These are phyloP conservation scores for Papilionanthe hybrid DNA, from an alignment of 116 monocot genomes.

Conservation along the genomic window DNA sequence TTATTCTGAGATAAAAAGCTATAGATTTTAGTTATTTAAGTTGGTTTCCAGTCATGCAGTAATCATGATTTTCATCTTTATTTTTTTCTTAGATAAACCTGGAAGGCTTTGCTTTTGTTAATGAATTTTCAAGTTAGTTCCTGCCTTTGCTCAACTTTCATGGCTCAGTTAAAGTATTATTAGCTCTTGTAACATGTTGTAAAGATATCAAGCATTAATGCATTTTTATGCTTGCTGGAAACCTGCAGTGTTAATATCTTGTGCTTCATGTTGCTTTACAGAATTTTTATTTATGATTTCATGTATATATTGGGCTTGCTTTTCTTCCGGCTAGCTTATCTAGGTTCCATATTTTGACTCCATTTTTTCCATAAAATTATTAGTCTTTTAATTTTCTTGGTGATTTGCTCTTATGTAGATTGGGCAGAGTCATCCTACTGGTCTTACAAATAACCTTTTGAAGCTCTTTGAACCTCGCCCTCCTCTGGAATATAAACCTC, in stretches of 20 bases:
- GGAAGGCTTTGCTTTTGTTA: neutral
- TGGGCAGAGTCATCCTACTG: slow-evolving; percentile 93
- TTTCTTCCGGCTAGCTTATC: neutral
- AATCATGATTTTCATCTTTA: neutral
- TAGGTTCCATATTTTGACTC: neutral
- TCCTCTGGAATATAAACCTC: slow-evolving; percentile 76
- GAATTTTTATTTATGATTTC: neutral
- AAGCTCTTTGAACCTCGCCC: slow-evolving; percentile 92
- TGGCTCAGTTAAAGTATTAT: neutral
- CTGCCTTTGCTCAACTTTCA: neutral
- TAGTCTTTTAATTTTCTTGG: neutral
- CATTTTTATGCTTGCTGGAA: neutral
- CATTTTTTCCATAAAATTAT: neutral
- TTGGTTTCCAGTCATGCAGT: neutral
- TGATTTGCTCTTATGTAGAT: slow-evolving; percentile 42
- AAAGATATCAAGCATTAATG: neutral
- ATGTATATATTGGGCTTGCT: neutral
- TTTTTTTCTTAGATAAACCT: neutral
- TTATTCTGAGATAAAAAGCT: neutral
- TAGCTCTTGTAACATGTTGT: neutral
- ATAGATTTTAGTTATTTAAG: neutral
- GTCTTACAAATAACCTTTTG: slow-evolving; percentile 82
- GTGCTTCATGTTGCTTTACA: neutral
- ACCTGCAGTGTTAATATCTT: neutral
- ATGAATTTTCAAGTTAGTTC: neutral